These are phyloP conservation scores for Fomes fomentarius DNA, from an alignment of 1,284 basidiomycete species.

Conservation along the genomic window DNA sequence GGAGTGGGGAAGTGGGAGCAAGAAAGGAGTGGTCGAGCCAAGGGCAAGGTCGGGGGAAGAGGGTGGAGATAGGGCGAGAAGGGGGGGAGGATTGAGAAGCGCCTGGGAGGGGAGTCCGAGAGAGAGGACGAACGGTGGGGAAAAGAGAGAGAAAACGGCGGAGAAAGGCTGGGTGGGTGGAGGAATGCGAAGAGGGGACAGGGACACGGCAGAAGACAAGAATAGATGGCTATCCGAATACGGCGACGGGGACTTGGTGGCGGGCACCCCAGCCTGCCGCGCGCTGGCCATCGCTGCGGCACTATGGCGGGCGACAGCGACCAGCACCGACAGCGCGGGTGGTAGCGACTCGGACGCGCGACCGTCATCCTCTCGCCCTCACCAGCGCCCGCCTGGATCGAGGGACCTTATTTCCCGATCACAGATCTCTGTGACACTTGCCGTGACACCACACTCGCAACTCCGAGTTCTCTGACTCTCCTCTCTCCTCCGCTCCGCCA, in stretches of 20 bases:
- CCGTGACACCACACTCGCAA: slow-evolving; percentile 7
- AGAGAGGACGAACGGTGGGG: not conserved
- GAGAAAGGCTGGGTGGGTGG: slow-evolving; percentile 10
- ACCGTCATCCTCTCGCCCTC: no score
- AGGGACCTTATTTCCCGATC: no score
- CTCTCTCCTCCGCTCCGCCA: slow-evolving; percentile 20
- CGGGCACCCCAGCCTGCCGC: no score
- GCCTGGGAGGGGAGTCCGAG: not conserved
- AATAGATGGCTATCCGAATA: slow-evolving; percentile 19
- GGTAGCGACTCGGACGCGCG: no score
- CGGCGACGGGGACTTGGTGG: slow-evolving; percentile 19
- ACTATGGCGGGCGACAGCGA: no score
- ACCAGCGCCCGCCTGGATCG: no score
- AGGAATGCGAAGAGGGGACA: slow-evolving; percentile 8
- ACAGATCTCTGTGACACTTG: no score
- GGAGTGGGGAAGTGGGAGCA: slow-evolving; percentile 6
- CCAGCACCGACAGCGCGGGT: no score
- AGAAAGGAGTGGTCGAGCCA: slow-evolving; percentile 2
- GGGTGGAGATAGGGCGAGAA: not conserved
- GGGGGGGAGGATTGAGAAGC: not conserved
- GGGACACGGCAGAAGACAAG: slow-evolving; percentile 15
- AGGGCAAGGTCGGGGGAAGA: slow-evolving; percentile 1
- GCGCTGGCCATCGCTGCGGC: no score
- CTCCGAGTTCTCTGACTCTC: slow-evolving; percentile 1
- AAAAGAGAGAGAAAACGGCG: slow-evolving; percentile 11